These are phyloP conservation scores for Clitopilus hobsonii DNA, from an alignment of 768 basidiomycete species.

Conservation along the genomic window DNA sequence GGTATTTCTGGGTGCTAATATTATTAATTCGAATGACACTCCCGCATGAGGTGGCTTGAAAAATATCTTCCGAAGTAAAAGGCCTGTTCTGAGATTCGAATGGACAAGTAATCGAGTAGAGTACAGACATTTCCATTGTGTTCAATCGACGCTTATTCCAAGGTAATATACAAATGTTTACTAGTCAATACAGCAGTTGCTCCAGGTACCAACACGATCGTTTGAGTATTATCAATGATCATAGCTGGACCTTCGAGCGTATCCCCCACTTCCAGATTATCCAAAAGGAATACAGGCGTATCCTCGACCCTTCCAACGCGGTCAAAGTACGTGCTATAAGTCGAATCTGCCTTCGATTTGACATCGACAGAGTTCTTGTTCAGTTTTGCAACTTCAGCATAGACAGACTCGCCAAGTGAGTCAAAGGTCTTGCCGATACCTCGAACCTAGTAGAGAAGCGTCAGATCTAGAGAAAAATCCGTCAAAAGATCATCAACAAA, in stretches of 20 bases:
- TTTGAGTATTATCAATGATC: constrained; percentile 95
- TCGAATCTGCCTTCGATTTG: constrained; percentile 41
- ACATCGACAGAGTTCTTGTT: constrained; percentile 33
- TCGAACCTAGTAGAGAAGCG: constrained; percentile 49
- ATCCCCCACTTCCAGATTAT: constrained; percentile 63
- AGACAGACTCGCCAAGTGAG: constrained; percentile 73
- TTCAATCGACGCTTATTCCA: constrained; percentile 30
- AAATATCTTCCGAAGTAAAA: no score
- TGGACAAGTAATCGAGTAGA: no score
- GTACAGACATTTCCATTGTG: no score
- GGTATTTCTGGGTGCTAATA: no score
- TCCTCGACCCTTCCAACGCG: constrained; percentile 67
- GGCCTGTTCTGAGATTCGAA: no score
- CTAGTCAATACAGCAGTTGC: constrained; percentile 63
- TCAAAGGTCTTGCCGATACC: constrained; percentile 92
- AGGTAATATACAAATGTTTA: constrained; percentile 59
- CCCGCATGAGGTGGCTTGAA: no score
- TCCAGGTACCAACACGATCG: constrained; percentile 81
- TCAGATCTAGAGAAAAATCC: constrained; percentile 1
- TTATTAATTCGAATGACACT: no score
- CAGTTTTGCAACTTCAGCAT: constrained; percentile 62
- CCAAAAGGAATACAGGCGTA: constrained; percentile 78
- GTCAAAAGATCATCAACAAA: constrained; percentile 15
- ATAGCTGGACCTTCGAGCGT: constrained; percentile 81
- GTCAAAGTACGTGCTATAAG: constrained; percentile 79